Percentiles rank a stretch among this genome's conserved stretches.
phyloP scores from a whole-genome alignment of 2,329 filamentous ascomycete genomes.

The Alternaria triticina region DNA sequence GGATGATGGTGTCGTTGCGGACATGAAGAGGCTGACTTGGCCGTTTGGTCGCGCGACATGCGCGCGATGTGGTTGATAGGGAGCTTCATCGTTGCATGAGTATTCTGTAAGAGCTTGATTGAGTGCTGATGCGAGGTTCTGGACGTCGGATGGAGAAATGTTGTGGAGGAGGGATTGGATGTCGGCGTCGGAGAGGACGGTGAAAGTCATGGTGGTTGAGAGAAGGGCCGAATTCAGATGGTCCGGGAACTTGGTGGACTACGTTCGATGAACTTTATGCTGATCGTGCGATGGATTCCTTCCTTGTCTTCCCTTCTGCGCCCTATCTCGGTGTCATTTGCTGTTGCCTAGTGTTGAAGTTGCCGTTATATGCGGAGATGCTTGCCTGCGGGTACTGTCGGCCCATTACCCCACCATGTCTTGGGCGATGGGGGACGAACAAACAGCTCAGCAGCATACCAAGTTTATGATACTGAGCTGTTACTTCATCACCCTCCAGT shows the following conservation, averaged over 20 bases:
- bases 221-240: background rate
- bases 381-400: background rate
- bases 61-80: conserved; percentile 53
- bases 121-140: conserved; percentile 4
- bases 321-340: background rate
- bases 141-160: conserved; percentile 26
- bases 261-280: background rate
- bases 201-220: conserved; percentile 12
- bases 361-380: background rate
- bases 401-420: background rate
- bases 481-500: background rate
- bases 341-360: background rate
- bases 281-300: background rate
- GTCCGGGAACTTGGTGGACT: background rate
- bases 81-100: conserved; percentile 26
- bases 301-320: background rate
- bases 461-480: background rate
- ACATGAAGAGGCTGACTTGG: conserved; percentile 75
- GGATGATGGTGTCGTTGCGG: conserved; percentile 67
- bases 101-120: conserved; percentile 39
- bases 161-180: conserved; percentile 45
- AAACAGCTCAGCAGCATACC: background rate
- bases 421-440: background rate
- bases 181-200: conserved; percentile 23
- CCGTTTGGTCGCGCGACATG: conserved; percentile 48